phyloP scores from a whole-genome alignment of 345 rosid genomes.

The Citropsis articulata region DNA sequence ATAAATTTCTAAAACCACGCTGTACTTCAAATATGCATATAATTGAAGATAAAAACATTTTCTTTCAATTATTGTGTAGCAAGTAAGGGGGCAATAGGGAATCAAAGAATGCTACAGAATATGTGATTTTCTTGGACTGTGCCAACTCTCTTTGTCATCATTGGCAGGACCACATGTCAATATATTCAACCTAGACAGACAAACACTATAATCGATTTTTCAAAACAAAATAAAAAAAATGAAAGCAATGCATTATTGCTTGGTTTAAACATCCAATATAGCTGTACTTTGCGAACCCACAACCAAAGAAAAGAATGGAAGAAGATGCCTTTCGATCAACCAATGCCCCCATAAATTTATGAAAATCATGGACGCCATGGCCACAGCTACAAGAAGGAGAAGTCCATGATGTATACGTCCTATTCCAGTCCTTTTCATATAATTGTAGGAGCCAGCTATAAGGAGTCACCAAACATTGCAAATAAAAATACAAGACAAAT shows the following conservation, averaged over 20 bases:
- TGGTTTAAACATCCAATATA: not conserved
- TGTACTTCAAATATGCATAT: no score
- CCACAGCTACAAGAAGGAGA: constrained; percentile 13
- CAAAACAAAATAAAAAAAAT: not conserved
- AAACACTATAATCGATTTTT: not conserved
- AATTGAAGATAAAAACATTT: no score
- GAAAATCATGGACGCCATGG: constrained; percentile 24
- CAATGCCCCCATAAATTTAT: constrained; percentile 8
- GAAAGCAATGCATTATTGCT: not conserved
- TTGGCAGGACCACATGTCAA: not conserved
- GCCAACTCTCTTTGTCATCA: not conserved
- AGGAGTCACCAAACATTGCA: constrained; percentile 13
- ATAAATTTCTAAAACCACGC: no score
- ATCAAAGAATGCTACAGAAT: not conserved
- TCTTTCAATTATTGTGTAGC: not conserved
- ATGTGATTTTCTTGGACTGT: not conserved
- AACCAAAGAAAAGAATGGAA: constrained; percentile 16
- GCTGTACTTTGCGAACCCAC: constrained; percentile 26
- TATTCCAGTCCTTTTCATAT: constrained; percentile 10
- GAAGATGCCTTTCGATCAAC: constrained; percentile 12
- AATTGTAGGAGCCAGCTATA: constrained; percentile 22
- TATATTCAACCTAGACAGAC: not conserved
- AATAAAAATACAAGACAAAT: not conserved
- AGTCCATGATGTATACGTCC: not conserved
- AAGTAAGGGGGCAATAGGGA: not conserved